These are phyloP conservation scores for Cordyceps javanica DNA, from an alignment of 2,329 filamentous ascomycete species.

Conservation along the genomic window DNA sequence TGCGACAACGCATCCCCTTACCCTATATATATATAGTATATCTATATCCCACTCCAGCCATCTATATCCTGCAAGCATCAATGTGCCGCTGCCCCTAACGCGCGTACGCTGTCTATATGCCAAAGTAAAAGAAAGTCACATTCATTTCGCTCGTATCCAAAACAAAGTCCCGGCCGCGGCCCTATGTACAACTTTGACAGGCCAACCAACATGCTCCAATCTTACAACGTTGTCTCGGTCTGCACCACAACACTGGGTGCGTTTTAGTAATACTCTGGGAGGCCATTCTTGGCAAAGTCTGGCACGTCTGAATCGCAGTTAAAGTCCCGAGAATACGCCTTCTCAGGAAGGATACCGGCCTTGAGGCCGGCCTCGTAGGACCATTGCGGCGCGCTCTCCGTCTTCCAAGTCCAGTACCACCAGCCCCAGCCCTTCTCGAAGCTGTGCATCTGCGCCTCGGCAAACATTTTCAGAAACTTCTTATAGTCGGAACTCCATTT, in stretches of 20 bases:
- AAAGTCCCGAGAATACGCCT: conserved; percentile 66
- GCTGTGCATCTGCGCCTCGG: conserved; percentile 89
- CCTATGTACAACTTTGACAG: conserved; percentile 7
- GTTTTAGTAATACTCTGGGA: conserved; percentile 45
- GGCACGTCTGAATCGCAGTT: conserved; percentile 57
- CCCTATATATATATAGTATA: no score
- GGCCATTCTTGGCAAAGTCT: conserved; percentile 37
- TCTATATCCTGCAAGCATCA: conserved; percentile 4
- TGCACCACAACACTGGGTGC: neutral
- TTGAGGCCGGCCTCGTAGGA: conserved; percentile 77
- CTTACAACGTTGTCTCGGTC: neutral
- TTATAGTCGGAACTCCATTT: conserved; percentile 72
- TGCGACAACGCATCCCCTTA: neutral
- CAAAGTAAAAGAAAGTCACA: neutral
- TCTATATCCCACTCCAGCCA: neutral
- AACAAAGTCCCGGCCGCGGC: neutral
- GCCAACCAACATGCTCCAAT: neutral
- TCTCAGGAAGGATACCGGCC: conserved; percentile 71
- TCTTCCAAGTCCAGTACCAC: conserved; percentile 99
- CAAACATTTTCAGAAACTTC: conserved; percentile 79
- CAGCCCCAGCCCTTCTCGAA: conserved; percentile 94
- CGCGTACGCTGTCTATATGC: neutral
- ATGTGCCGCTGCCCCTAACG: neutral
- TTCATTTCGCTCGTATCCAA: neutral
- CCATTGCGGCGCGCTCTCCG: conserved; percentile 82